Evolutionary conservation across 495 filamentous ascomycete species (phyloP).

Genomic region (Pseudevernia furfuracea): DNA sequence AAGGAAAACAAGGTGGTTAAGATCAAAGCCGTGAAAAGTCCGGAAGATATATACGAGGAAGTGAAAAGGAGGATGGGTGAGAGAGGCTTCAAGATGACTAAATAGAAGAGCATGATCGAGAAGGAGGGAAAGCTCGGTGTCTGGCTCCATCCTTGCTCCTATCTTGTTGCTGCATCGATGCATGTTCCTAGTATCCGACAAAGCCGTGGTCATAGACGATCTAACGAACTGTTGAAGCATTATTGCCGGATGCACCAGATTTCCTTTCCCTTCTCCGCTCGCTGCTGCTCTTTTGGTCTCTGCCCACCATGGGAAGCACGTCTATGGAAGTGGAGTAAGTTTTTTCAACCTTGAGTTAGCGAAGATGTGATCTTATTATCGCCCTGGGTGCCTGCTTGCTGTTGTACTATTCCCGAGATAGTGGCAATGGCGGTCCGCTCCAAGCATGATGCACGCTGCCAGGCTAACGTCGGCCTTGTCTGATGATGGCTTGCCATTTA

Average conservation of each 20-base stretch:
- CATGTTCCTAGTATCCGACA: neutral
- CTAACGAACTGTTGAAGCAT: neutral
- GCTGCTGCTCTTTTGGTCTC: neutral
- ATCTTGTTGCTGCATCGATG: neutral
- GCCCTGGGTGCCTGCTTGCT: neutral
- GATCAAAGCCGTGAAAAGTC: constrained; percentile 56
- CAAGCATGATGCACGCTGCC: neutral
- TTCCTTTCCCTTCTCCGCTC: neutral
- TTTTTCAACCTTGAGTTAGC: neutral
- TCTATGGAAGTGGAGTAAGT: neutral
- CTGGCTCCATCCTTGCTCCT: neutral
- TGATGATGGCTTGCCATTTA: neutral
- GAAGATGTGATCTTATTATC: neutral
- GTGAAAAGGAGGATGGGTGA: constrained; percentile 48
- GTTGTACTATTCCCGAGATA: neutral
- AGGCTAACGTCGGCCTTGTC: neutral
- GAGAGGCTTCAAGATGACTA: constrained; percentile 22
- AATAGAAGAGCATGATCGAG: constrained; percentile 5
- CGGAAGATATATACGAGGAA: constrained; percentile 66
- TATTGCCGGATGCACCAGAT: neutral
- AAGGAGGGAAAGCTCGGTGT: neutral
- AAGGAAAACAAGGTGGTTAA: constrained; percentile 68
- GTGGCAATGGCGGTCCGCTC: neutral
- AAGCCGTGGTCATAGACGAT: neutral
- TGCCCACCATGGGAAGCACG: neutral